Conservation (phyloP, 257 asterid species). For the Oldenlandia corymbosa region DNA sequence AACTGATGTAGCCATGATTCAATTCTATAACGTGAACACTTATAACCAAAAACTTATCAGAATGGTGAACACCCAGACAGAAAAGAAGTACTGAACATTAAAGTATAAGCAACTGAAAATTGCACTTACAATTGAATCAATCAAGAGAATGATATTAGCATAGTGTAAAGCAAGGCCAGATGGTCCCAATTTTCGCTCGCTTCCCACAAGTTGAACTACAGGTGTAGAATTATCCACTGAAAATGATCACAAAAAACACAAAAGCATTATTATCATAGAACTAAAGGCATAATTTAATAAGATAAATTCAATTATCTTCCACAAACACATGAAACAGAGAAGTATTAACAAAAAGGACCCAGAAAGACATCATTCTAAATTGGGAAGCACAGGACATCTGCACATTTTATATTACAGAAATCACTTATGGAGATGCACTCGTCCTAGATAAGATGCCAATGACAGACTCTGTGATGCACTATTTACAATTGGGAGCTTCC, state of each 20-base stretch:
- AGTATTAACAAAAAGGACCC: neutral
- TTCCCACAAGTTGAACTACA: conserved; percentile 23
- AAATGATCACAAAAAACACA: conserved; percentile 11
- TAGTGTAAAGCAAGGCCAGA: conserved; percentile 73
- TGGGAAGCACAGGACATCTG: too few relatives aligned
- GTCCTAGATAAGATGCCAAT: too few relatives aligned
- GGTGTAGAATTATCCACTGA: conserved; percentile 31
- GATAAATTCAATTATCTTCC: neutral
- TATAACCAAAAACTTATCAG: neutral
- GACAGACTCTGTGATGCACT: too few relatives aligned
- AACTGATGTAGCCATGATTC: neutral
- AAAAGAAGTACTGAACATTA: neutral
- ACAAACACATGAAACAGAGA: neutral
- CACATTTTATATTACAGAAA: too few relatives aligned
- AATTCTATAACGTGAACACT: neutral
- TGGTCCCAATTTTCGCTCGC: conserved; percentile 56
- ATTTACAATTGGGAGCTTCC: too few relatives aligned
- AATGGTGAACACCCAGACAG: neutral
- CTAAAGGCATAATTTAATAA: neutral
- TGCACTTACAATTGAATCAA: conserved; percentile 64
- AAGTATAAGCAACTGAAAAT: neutral
- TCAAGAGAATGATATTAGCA: conserved; percentile 72
- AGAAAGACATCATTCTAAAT: neutral
- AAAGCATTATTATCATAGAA: neutral
- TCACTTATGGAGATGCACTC: too few relatives aligned